Base-by-base conservation (phyloP, 2,329 filamentous ascomycete genomes). In the Epichloe gansuensis region DNA sequence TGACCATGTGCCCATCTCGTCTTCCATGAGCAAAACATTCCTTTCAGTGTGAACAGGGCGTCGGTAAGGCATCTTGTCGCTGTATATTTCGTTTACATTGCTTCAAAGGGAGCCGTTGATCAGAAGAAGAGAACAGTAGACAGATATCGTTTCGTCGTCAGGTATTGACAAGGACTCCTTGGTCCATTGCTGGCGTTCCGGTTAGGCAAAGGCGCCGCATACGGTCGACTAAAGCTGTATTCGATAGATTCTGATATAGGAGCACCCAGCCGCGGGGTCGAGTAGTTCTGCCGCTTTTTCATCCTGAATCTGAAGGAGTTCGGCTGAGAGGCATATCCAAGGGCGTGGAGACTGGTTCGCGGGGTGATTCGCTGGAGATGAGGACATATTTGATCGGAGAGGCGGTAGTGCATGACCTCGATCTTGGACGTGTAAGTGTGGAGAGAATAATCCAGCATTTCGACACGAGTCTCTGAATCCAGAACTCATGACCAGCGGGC, bases 191-290 rank as follows among this genome's bases (percentile, higher is more conserved):
- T 46, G 7, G 23, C 43, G 17, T 38, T 44, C 13, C 46, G 13
- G 12, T 34, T 41, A 31, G 51, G 23, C 17, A n/a, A 25, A 13
- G 51, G 21, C 37, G 47, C 21, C 8, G 21, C 71, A 54, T 76
- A 69, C 5, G 73, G 71, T 53, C 74, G 72, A 2, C 70, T 68
- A 57, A 80, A 80, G 53, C 80, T 69, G 57, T 79, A 81, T 51
- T 81, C 77, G 50, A 72, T 72, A 0, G 77, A 67, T 3, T 76
- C 72, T 3, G 72, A 72, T 53, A 79, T 77, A 1, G 76, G 76
- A 2, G 77, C 75, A 59, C 73, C 77, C 67, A 80, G 69, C 59
- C 80, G 77, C 3, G 76, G 70, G 60, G 77, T 73, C 12, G 72
- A 71, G 61, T 78, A 79, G 51, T 79, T 79, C 75, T 21, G n/a